These are phyloP conservation scores for Mortierella sp. DNA, from an alignment of 371 early-diverging fungal species.

Conservation along the genomic window DNA sequence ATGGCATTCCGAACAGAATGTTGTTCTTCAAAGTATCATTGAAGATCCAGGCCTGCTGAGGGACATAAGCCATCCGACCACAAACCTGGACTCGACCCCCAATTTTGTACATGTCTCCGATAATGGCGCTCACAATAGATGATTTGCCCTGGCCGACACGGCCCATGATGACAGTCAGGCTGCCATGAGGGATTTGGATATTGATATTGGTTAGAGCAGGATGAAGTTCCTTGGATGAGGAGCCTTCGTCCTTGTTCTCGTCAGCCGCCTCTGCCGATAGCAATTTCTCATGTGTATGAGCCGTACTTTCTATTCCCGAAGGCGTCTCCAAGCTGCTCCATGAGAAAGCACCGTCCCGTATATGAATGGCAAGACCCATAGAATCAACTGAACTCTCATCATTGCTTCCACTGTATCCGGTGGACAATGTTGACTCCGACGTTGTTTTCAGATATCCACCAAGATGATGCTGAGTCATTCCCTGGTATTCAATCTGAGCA, in stretches of 20 bases:
- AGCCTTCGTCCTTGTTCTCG: background rate
- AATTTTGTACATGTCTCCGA: slow-evolving; percentile 87
- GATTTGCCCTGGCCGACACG: slow-evolving; percentile 92
- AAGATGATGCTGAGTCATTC: slow-evolving; percentile 1
- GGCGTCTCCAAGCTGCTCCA: too few species aligned
- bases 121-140: slow-evolving; percentile 79
- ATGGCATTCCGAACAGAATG: slow-evolving; percentile 89
- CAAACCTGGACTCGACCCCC: slow-evolving; percentile 74
- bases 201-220: slow-evolving; percentile 74
- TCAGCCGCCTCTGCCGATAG: slow-evolving; percentile 63
- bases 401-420: too few species aligned
- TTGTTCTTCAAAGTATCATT: slow-evolving; percentile 90
- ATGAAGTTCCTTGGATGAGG: slow-evolving; percentile 51
- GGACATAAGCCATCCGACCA: slow-evolving; percentile 89
- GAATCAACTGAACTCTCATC: too few species aligned
- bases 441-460: slow-evolving; percentile 70
- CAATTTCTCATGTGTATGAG: too few species aligned
- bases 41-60: slow-evolving; percentile 95
- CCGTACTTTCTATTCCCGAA: too few species aligned
- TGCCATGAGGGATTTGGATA: slow-evolving; percentile 69
- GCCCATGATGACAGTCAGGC: slow-evolving; percentile 83
- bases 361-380: too few species aligned
- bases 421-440: too few species aligned
- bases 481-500: slow-evolving; percentile 64
- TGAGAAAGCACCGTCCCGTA: too few species aligned